Conservation (phyloP, 2,329 filamentous ascomycete genomes). For the Plectosphaerella sp. region DNA sequence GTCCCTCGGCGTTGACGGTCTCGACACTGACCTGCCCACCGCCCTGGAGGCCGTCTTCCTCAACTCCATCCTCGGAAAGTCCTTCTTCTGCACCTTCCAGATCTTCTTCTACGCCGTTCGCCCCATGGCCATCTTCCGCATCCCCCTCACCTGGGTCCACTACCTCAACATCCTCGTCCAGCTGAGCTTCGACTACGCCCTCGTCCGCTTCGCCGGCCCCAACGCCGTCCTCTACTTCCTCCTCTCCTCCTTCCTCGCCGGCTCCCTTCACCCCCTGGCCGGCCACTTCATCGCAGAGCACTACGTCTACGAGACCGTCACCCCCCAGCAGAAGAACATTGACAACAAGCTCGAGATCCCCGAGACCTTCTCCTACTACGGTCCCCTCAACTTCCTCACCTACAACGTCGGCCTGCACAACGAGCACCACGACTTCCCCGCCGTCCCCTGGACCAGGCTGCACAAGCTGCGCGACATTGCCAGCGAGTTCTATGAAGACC, state of each 20-base stretch:
- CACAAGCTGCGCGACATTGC: slow-evolving; percentile 74
- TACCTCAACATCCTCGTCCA: slow-evolving; percentile 76
- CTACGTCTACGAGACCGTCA: slow-evolving; percentile 70
- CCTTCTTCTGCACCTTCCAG: slow-evolving; percentile 99
- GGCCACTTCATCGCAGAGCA: slow-evolving; percentile 99
- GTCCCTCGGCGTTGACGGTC: slow-evolving; percentile 90
- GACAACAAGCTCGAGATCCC: slow-evolving; percentile 65
- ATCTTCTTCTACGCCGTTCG: slow-evolving; percentile 98
- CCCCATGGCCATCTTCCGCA: slow-evolving; percentile 88
- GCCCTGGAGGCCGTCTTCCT: slow-evolving; percentile 87
- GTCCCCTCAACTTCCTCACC: slow-evolving; percentile 82
- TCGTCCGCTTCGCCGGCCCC: slow-evolving; percentile 57
- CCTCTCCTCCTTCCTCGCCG: slow-evolving; percentile 87
- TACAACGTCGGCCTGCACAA: slow-evolving; percentile 99
- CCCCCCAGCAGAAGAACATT: slow-evolving; percentile 49
- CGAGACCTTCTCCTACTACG: slow-evolving; percentile 97
- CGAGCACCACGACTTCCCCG: slow-evolving; percentile 98
- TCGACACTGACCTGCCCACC: slow-evolving; percentile 94
- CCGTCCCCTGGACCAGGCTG: slow-evolving; percentile 88
- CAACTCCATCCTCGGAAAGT: slow-evolving; percentile 91
- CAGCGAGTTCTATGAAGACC: slow-evolving; percentile 82
- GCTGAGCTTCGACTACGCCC: slow-evolving; percentile 67
- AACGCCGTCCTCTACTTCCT: slow-evolving; percentile 78
- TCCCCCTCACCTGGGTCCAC: slow-evolving; percentile 84
- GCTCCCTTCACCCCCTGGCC: slow-evolving; percentile 87